Evolutionary conservation across 2,329 filamentous ascomycete genomes (phyloP).

Genomic region (Penicillium glabrum): DNA sequence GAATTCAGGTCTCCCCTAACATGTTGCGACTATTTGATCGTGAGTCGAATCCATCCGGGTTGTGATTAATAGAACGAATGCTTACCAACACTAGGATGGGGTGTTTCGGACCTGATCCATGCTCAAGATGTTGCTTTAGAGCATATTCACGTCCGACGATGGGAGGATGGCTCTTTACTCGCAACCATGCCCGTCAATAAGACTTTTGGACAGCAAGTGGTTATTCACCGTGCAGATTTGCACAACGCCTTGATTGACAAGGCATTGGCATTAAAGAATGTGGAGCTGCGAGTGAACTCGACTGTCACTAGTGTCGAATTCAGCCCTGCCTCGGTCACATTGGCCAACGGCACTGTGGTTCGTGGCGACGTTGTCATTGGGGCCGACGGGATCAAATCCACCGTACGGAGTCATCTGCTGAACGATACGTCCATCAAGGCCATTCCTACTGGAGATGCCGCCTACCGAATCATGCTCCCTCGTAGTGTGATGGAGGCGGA

Average conservation of each 20-base stretch:
- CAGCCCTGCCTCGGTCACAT: conserved; percentile 27
- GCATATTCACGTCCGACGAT: conserved; percentile 36
- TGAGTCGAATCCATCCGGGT: conserved; percentile 17
- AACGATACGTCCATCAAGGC: conserved; percentile 26
- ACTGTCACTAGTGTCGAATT: conserved; percentile 28
- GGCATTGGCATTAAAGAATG: conserved; percentile 29
- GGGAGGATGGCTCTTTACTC: conserved; percentile 34
- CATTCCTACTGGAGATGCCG: conserved; percentile 65
- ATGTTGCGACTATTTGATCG: conserved; percentile 72
- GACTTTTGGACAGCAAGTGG: conserved; percentile 34
- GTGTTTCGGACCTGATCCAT: conserved; percentile 33
- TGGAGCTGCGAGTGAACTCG: conserved; percentile 31
- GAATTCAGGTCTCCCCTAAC: conserved; percentile 80
- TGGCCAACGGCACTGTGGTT: conserved; percentile 27
- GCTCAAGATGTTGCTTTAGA: conserved; percentile 34
- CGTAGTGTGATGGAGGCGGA: conserved; percentile 67
- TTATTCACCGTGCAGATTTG: conserved; percentile 38
- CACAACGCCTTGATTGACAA: conserved; percentile 33
- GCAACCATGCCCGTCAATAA: conserved; percentile 36
- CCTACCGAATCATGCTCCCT: conserved; percentile 75
- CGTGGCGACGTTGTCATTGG: conserved; percentile 52
- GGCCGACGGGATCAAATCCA: conserved; percentile 57
- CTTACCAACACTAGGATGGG: conserved; percentile 29
- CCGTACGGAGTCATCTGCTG: conserved; percentile 43
- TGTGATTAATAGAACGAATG: not conserved